Evolutionary conservation across 2,329 filamentous ascomycete species (phyloP), one percentile per base, ranked within the genome.

Genomic region (Ophiostoma perfectum): DNA sequence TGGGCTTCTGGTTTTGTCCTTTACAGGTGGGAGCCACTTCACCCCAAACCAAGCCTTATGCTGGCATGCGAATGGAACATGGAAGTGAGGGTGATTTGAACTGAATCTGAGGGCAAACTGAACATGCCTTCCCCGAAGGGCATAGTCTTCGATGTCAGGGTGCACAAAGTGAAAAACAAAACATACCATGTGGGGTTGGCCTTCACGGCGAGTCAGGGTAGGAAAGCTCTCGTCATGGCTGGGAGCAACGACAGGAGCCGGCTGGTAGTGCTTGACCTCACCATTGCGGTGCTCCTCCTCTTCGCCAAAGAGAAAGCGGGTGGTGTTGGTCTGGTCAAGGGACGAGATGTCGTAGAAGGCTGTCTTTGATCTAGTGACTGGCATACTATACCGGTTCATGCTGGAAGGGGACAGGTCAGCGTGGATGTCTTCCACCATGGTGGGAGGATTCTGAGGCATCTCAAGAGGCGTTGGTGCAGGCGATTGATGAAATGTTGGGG

Each of bases 301-400:
- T 8, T 73, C 90, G 70, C 90, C 90, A 76, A 97, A 96, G 49
- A 97, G 82, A 75, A 96, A 96, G 68, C 90, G 88, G 39, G 92
- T 86, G 12, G 91, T 93, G 79, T 95, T 93, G 75, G 92, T 92
- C 73, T 91, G 89, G 71, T 95, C 93, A 69, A 96, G 81, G 16
- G 70, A 69, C 52, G 86, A 85, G 73, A 88, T 83, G 72, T 89
- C 88, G 75, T 90, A 88, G 74, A 88, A 80, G 71, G 89, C 86
- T 72, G 83, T 87, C 72, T 89, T 86, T 72, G 88, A 86, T 70
- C 85, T 85, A 64, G 90, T 92, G 66, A 94, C 90, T 44, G 94
- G 94, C 90, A 97, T 93, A 4, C 94, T 97, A 78, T 96, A 96
- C 72, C 94, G 90, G 77, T 97, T 96, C 70, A 89, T 83, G 73